Base-by-base conservation (phyloP, 192 early-diverging fungal genomes). In the Coemansia sp. region DNA sequence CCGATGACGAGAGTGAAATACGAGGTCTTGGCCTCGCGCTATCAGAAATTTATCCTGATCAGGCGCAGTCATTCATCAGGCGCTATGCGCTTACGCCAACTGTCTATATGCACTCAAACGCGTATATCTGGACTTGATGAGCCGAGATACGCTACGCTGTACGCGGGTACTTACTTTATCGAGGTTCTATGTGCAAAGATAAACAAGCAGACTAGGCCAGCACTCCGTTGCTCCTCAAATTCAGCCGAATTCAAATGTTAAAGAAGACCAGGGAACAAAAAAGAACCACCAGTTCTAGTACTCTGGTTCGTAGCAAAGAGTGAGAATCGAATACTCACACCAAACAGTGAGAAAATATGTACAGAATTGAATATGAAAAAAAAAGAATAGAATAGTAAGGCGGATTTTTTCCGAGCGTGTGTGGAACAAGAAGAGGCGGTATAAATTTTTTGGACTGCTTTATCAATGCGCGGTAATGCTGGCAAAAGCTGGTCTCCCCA, bases 21-120 rank as follows among this genome's bases (percentile, higher is more conserved):
- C 38, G 11, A 42, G 12, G 12, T 42, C 40, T 42, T 42, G 12
- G 12, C 40, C 40, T 42, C 34, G 9, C 28, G 23, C 4, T 26
- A 17, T 37, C 28, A 17, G 55, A 20, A 57, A 57, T 57, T 57
- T 57, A 57, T 57, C 55, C 55, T 57, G 55, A 57, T 57, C 17
- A 36, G 55, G 55, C 28, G 36, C 55, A 57, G 55, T 38, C 55
- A 57, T 36, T 57, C 15, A 42, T 42, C 40, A 42, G 40, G 11
- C 40, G 4, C 40, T 31, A 31, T 31, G 31, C 31, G 31, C 7
- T 31, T 7, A 31, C 31, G 31, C 31, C 5, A 31, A 31, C 31
- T 31, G 31, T 7, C 5, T 31, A 31, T 7, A 31, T 31, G 31
- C 31, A 31, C 31, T 31, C 31, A 31, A 31, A 31, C 31, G 31